These are phyloP conservation scores for Fonsecaea nubica DNA, from an alignment of 2,329 filamentous ascomycete genomes.

Conservation along the genomic window DNA sequence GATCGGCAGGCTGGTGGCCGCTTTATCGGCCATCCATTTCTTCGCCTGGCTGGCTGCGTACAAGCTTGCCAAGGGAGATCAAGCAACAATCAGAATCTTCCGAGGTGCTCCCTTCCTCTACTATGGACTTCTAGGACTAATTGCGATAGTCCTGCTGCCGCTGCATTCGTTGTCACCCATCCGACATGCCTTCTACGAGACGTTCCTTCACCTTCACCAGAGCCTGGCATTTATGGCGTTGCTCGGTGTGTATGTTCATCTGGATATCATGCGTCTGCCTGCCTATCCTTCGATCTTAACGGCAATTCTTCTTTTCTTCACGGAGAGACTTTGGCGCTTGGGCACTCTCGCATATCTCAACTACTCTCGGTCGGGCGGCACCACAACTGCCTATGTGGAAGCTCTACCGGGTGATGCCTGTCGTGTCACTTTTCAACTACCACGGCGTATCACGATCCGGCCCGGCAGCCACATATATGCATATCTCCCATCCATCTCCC, in stretches of 20 bases:
- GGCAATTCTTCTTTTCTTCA: conserved; percentile 49
- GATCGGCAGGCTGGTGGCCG: conserved; percentile 77
- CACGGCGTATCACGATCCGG: conserved; percentile 58
- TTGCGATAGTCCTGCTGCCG: conserved; percentile 49
- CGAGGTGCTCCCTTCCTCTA: conserved; percentile 50
- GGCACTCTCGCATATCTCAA: conserved; percentile 61
- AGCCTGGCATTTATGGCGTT: conserved; percentile 52
- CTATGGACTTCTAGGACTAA: conserved; percentile 54
- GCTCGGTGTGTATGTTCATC: conserved; percentile 54
- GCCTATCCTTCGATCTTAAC: conserved; percentile 50
- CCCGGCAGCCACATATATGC: conserved; percentile 67
- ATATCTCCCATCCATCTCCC: conserved; percentile 60
- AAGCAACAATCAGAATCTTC: conserved; percentile 46
- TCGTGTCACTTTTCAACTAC: conserved; percentile 66
- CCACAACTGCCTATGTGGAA: conserved; percentile 62
- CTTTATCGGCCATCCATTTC: conserved; percentile 74
- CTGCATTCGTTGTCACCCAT: conserved; percentile 54
- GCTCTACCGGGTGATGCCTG: conserved; percentile 67
- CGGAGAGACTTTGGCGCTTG: conserved; percentile 56
- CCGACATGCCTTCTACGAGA: conserved; percentile 56
- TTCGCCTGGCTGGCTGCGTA: conserved; percentile 79
- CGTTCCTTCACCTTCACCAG: conserved; percentile 57
- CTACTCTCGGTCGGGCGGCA: conserved; percentile 52
- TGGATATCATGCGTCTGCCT: conserved; percentile 50
- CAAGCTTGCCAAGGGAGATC: conserved; percentile 67